Conservation (phyloP, 1,284 basidiomycete species). For the Austroboletus novae-zelandiae region DNA sequence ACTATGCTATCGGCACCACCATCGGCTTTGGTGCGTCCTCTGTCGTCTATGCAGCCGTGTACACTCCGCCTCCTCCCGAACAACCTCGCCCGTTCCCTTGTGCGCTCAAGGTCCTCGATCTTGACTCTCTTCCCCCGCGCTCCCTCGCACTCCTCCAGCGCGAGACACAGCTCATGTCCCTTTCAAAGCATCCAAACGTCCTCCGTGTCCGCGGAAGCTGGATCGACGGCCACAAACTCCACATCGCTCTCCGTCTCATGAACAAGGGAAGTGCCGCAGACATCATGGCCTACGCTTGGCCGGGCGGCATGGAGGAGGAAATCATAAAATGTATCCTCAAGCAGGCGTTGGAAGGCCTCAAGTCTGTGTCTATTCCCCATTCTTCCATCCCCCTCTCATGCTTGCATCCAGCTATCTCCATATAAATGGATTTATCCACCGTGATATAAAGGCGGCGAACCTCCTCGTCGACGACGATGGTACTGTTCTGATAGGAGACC, state of each 20-base stretch:
- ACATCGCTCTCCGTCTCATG: slow-evolving; percentile 89
- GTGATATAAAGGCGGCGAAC: slow-evolving; percentile 89
- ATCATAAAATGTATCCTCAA: slow-evolving; percentile 81
- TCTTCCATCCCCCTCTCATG: slow-evolving; percentile 1
- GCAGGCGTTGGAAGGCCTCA: slow-evolving; percentile 81
- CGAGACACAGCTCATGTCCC: slow-evolving; percentile 89
- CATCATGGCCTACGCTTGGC: slow-evolving; percentile 81
- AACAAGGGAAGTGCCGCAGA: slow-evolving; percentile 84
- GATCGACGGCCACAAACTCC: slow-evolving; percentile 80
- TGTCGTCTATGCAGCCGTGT: slow-evolving; percentile 77
- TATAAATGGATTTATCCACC: slow-evolving; percentile 85
- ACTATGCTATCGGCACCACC: slow-evolving; percentile 71
- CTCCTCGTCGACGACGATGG: slow-evolving; percentile 85
- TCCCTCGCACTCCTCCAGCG: slow-evolving; percentile 71
- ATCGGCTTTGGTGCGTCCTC: slow-evolving; percentile 89
- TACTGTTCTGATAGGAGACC: slow-evolving; percentile 84
- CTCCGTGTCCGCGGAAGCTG: slow-evolving; percentile 87
- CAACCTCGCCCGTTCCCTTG: slow-evolving; percentile 51
- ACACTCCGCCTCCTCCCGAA: slow-evolving; percentile 42
- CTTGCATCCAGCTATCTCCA: slow-evolving; percentile 66
- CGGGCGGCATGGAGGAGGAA: slow-evolving; percentile 84
- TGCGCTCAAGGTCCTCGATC: slow-evolving; percentile 85
- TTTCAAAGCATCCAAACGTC: slow-evolving; percentile 92
- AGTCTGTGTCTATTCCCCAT: slow-evolving; percentile 45
- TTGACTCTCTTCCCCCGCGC: slow-evolving; percentile 70